These are phyloP conservation scores for Corrigiola litoralis DNA, from an alignment of 179 eudicot genomes.

Conservation along the genomic window DNA sequence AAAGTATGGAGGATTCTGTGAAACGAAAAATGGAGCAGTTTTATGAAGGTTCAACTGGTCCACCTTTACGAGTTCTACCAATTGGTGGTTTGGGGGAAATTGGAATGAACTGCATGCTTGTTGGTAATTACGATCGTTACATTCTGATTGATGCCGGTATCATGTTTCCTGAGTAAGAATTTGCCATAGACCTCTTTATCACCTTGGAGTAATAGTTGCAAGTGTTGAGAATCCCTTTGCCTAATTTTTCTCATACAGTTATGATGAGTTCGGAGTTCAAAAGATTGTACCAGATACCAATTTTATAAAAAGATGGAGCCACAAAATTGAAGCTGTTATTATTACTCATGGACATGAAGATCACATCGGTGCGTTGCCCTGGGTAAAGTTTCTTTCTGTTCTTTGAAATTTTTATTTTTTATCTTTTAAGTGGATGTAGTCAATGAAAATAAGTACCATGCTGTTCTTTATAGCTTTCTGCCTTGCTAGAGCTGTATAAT, in stretches of 20 bases:
- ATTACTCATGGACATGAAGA: slow-evolving; percentile 99
- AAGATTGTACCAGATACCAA: slow-evolving; percentile 94
- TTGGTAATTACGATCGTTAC: slow-evolving; percentile 95
- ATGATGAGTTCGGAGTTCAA: slow-evolving; percentile 94
- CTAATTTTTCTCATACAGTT: slow-evolving; percentile 39
- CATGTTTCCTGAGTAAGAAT: slow-evolving; percentile 98
- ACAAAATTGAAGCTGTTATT: slow-evolving; percentile 97
- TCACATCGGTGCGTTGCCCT: slow-evolving; percentile 99
- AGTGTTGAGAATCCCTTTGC: slow-evolving; percentile 2
- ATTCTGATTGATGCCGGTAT: slow-evolving; percentile 95
- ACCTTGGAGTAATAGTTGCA: slow-evolving; percentile 3
- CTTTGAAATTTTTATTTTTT: slow-evolving; percentile 17
- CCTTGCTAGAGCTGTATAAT: not conserved
- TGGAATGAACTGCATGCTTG: slow-evolving; percentile 99
- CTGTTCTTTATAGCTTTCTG: not conserved
- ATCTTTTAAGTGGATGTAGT: not conserved
- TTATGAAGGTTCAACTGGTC: slow-evolving; percentile 94
- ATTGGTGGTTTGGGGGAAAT: slow-evolving; percentile 99
- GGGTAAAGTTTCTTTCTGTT: slow-evolving; percentile 79
- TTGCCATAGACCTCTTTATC: not conserved
- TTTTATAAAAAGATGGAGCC: slow-evolving; percentile 91
- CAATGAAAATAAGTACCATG: not conserved
- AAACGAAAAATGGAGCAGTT: slow-evolving; percentile 95
- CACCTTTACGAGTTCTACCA: slow-evolving; percentile 91
- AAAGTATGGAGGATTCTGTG: slow-evolving; percentile 96